Evolutionary conservation across 441 rosid species (phyloP).

Genomic region (Melastoma candidum): DNA sequence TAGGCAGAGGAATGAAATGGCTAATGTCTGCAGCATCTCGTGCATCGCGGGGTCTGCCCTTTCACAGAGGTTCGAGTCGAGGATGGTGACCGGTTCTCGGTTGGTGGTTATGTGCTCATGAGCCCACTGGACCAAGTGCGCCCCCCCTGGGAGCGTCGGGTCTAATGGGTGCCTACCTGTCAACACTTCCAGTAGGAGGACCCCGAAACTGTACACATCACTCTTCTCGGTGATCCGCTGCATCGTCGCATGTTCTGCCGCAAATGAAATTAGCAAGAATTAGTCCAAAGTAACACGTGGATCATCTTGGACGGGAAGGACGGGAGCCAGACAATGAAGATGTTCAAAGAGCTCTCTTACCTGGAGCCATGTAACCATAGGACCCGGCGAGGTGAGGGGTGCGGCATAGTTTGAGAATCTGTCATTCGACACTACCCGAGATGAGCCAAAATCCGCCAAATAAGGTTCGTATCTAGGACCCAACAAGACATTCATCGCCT

Average conservation of each 20-base stretch:
- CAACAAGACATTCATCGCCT: constrained; percentile 19
- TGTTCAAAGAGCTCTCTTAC: constrained; percentile 7
- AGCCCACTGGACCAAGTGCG: constrained; percentile 20
- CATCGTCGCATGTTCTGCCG: constrained; percentile 16
- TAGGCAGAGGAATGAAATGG: constrained; percentile 16
- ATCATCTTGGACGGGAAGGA: background rate
- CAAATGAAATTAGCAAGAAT: background rate
- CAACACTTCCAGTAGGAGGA: constrained; percentile 15
- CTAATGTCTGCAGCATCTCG: constrained; percentile 18
- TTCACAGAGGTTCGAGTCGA: constrained; percentile 15
- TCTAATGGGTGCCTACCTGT: constrained; percentile 21
- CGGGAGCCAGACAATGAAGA: background rate
- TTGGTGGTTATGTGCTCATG: constrained; percentile 15
- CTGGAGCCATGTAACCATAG: constrained; percentile 21
- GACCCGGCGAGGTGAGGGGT: constrained; percentile 20
- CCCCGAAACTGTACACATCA: constrained; percentile 18
- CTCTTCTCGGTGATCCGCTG: constrained; percentile 18
- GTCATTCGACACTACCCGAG: constrained; percentile 3
- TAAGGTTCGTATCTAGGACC: constrained; percentile 17
- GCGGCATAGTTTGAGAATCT: constrained; percentile 8
- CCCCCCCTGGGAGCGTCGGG: constrained; percentile 17
- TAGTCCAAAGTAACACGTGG: background rate
- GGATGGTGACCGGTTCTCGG: constrained; percentile 9
- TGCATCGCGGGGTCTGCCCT: constrained; percentile 13
- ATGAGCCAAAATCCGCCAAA: constrained; percentile 20